Base-by-base conservation (phyloP, 2,329 filamentous ascomycete species). In the Scedosporium apiospermum region DNA sequence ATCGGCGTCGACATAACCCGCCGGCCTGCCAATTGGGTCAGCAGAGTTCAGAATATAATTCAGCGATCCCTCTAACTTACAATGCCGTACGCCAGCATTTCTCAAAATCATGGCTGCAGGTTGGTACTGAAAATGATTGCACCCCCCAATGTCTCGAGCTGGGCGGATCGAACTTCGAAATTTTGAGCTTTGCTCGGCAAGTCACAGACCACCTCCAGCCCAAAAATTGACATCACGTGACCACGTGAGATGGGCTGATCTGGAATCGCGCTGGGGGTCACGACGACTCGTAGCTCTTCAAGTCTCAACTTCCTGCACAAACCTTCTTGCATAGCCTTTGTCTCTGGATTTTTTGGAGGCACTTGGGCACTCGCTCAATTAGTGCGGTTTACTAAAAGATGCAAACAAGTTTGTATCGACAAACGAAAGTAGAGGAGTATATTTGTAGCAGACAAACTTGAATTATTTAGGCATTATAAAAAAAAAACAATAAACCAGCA, bases 71-170 rank as follows among this genome's bases (percentile, higher is more conserved):
- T 60, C 64, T 18, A 4, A 68, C 78, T 69, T 74, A 85, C 83
- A 78, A 72, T 83, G 76, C 80, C 82, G 82, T 72, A 79, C 73
- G 61, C 76, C 76, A 66, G 77, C 73, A 70, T 78, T 84, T 76
- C 82, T 79, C 67, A 83, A 68, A 69, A 85, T 83, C 83, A 86
- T 86, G 67, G 70, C 73, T 73, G 70, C 64, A 44, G 26, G 68
- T 64, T 66, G 66, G 65, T 63, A 63, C 63, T 60, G 63, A 38
- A 57, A 49, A 16, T 46, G 26, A 16, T 38, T 51, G 12, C 44
- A 30, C 44, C 26, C 21, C 34, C 59, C 26, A 34, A 55, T 61
- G 26, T n/a, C 27, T 58, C 12, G 41, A 58, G 49, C 30, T 58
- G 26, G 27, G 10, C 46, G 18, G 49, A 34, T 34, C 30, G 30